Evolutionary conservation across 1,284 basidiomycete species (phyloP).

Genomic region (Ustilago trichophora): DNA sequence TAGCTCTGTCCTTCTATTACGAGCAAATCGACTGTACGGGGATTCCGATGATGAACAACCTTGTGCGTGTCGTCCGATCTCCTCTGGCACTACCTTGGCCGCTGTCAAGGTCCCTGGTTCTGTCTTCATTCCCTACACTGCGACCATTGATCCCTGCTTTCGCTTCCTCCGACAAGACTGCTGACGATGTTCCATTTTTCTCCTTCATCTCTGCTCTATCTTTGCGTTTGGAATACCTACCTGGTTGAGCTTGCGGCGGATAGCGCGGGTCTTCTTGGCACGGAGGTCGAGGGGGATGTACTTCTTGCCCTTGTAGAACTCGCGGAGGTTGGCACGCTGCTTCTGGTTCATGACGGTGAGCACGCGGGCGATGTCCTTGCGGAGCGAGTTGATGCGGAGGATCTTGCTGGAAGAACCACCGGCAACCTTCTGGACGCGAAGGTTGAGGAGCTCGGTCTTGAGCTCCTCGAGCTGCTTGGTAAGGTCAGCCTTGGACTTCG

Average conservation of each 20-base stretch:
- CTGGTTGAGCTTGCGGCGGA: constrained; percentile 92
- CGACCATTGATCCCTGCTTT: too few species aligned
- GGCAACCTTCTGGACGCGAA: constrained; percentile 98
- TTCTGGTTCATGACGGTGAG: constrained; percentile 99
- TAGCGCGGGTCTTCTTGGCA: constrained; percentile 97
- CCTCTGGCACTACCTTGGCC: too few species aligned
- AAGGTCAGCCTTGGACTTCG: constrained; percentile 99
- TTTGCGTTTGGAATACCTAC: constrained; percentile 68
- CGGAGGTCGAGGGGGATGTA: constrained; percentile 97
- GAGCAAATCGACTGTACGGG: too few species aligned
- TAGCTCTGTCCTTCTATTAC: too few species aligned
- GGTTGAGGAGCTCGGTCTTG: constrained; percentile 87
- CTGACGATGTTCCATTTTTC: neutral
- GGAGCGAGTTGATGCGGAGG: constrained; percentile 82
- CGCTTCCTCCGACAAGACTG: too few species aligned
- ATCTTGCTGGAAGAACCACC: constrained; percentile 95
- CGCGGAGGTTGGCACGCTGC: constrained; percentile 92
- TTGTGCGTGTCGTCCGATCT: too few species aligned
- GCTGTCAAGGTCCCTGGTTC: too few species aligned
- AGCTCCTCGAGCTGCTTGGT: constrained; percentile 92
- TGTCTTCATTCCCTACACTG: too few species aligned
- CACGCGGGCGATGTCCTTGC: constrained; percentile 98
- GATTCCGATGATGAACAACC: too few species aligned
- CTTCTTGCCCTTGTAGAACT: constrained; percentile 98
- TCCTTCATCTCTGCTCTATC: constrained; percentile 2